Percentiles rank a stretch among this genome's conserved stretches.
Evolutionary conservation across 352 stramenopile genomes (phyloP).

Genomic region (Bremia lactucae): DNA sequence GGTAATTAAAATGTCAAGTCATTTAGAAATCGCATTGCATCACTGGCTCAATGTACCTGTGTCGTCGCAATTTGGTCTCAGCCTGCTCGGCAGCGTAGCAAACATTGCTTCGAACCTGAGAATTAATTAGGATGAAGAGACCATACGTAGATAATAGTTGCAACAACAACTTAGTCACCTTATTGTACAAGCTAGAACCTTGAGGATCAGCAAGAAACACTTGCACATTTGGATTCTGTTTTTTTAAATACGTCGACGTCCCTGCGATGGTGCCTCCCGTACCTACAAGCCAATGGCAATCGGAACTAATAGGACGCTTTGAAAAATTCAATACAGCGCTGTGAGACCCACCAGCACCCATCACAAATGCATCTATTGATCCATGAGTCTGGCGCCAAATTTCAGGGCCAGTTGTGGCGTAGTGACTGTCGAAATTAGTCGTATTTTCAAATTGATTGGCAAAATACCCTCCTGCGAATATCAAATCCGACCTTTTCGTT

Average conservation of each 20-base stretch:
- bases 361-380: conserved; percentile 93
- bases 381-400: conserved; percentile 90
- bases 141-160: too few species aligned
- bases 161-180: conserved; percentile 32
- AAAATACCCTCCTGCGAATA: conserved; percentile 83
- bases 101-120: conserved; percentile 86
- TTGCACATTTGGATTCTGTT: conserved; percentile 71
- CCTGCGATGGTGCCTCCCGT: conserved; percentile 96
- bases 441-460: conserved; percentile 98
- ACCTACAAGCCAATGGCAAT: conserved; percentile 21
- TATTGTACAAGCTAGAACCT: conserved; percentile 95
- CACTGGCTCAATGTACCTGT: too few species aligned
- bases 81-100: conserved; percentile 92
- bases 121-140: conserved; percentile 3
- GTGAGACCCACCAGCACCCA: conserved; percentile 84
- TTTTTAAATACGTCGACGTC: conserved; percentile 89
- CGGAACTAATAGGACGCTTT: background rate
- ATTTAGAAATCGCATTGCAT: too few species aligned
- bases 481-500: background rate
- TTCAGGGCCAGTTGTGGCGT: conserved; percentile 90
- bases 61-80: conserved; percentile 85
- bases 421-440: conserved; percentile 93
- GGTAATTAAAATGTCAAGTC: too few species aligned
- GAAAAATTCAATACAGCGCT: background rate
- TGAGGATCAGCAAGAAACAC: conserved; percentile 95